Percentiles rank a stretch among this genome's conserved stretches.
Conservation (phyloP, 2,329 filamentous ascomycete genomes). For the Monilinia fructicola region DNA sequence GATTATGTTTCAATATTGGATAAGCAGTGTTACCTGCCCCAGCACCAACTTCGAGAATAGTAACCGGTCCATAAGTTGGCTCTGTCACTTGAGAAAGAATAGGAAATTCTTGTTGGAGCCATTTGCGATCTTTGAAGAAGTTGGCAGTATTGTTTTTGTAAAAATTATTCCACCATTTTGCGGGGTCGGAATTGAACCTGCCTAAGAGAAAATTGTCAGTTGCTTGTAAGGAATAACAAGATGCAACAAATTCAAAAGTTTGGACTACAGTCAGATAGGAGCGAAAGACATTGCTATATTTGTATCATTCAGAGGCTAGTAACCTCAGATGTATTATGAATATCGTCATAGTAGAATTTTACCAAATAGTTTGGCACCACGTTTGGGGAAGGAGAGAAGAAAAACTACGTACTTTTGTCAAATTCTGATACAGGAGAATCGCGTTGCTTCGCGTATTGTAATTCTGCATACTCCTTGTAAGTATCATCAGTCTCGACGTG, state of each 20-base stretch:
- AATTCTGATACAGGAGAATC: slow-evolving; percentile 86
- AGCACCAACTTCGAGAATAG: slow-evolving; percentile 86
- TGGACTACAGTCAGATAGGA: slow-evolving; percentile 62
- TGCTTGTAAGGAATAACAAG: slow-evolving; percentile 20
- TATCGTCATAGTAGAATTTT: slow-evolving; percentile 57
- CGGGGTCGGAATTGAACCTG: slow-evolving; percentile 85
- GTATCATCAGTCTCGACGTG: slow-evolving; percentile 90
- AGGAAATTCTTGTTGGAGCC: slow-evolving; percentile 94
- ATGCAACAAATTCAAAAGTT: slow-evolving; percentile 23
- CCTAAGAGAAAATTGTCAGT: slow-evolving; percentile 51
- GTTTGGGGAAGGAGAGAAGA: slow-evolving; percentile 9
- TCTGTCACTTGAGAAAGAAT: slow-evolving; percentile 74
- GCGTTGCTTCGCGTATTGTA: slow-evolving; percentile 83
- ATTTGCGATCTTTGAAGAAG: slow-evolving; percentile 99
- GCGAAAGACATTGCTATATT: slow-evolving; percentile 63
- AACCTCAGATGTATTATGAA: slow-evolving; percentile 69
- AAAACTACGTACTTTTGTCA: slow-evolving; percentile 68
- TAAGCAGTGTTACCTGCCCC: slow-evolving; percentile 97
- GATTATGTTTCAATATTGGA: slow-evolving; percentile 79
- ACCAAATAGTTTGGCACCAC: slow-evolving; percentile 25
- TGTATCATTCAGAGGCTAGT: slow-evolving; percentile 57
- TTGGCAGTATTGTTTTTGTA: slow-evolving; percentile 97
- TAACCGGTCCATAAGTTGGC: slow-evolving; percentile 65
- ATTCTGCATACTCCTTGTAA: slow-evolving; percentile 81
- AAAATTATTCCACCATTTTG: slow-evolving; percentile 97